Evolutionary conservation across 2,329 filamentous ascomycete genomes (phyloP).

Genomic region (Colletotrichum truncatum): DNA sequence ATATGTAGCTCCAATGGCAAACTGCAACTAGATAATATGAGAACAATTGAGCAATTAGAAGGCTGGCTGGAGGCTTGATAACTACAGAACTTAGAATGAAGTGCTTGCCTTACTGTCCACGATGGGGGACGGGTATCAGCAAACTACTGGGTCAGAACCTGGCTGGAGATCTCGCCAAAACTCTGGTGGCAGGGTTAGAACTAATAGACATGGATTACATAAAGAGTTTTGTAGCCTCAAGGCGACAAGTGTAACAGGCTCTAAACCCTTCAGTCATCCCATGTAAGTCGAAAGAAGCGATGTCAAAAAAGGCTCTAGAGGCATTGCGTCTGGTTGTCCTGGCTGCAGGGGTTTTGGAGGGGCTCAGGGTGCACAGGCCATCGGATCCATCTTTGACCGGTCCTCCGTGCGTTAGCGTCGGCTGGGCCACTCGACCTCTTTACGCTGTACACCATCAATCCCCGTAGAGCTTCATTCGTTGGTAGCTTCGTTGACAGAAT

Average conservation of each 20-base stretch:
- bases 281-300: conserved; percentile 18
- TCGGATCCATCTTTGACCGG: conserved; percentile 33
- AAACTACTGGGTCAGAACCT: too few species aligned
- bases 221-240: too few species aligned
- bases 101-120: too few species aligned
- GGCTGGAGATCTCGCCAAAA: too few species aligned
- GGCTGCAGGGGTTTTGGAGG: conserved; percentile 26
- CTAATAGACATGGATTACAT: neutral
- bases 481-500: conserved; percentile 22
- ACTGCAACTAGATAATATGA: too few species aligned
- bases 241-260: neutral
- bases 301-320: conserved; percentile 26
- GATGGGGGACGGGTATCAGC: too few species aligned
- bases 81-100: too few species aligned
- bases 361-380: conserved; percentile 24
- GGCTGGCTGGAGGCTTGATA: too few species aligned
- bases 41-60: too few species aligned
- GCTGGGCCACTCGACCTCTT: conserved; percentile 17
- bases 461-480: conserved; percentile 23
- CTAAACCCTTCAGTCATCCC: conserved; percentile 20
- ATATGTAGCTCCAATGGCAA: too few species aligned
- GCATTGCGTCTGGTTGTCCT: neutral
- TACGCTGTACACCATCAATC: conserved; percentile 26
- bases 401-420: conserved; percentile 28
- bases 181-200: too few species aligned